Conservation (phyloP, 768 basidiomycete genomes). For the Kwoniella mangroviensis region DNA sequence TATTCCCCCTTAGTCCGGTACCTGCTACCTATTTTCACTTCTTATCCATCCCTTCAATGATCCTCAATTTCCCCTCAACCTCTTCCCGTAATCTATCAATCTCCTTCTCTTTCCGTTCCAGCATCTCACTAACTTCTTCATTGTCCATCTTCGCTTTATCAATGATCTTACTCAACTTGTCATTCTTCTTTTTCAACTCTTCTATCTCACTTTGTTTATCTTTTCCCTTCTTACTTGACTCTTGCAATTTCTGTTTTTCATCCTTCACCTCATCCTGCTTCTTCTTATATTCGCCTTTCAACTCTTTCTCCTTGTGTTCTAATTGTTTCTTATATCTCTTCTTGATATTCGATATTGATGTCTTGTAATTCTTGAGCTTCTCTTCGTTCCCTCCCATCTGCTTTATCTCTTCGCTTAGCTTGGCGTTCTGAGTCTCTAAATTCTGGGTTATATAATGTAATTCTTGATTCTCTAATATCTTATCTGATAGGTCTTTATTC, state of each 20-base stretch:
- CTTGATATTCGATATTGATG: not conserved
- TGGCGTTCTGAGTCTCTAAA: not conserved
- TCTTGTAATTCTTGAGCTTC: not conserved
- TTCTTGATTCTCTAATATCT: not conserved
- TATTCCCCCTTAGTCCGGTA: too few relatives aligned
- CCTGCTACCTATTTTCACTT: too few relatives aligned
- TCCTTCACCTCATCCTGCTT: slow-evolving; percentile 7
- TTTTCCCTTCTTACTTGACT: not conserved
- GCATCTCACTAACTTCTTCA: not conserved
- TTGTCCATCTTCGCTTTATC: slow-evolving; percentile 1
- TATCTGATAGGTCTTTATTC: not conserved
- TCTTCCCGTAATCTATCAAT: not conserved
- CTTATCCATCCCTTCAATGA: not conserved
- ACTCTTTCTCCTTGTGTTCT: not conserved
- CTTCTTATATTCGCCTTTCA: slow-evolving; percentile 2
- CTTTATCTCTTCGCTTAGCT: not conserved
- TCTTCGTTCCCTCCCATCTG: not conserved
- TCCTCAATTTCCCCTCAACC: not conserved
- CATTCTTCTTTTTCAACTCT: slow-evolving; percentile 9
- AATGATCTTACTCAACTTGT: slow-evolving; percentile 1
- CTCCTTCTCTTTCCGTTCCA: not conserved
- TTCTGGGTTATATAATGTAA: slow-evolving; percentile 1
- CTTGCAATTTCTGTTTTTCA: not conserved
- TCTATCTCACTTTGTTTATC: not conserved
- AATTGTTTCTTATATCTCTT: slow-evolving; percentile 6